Base-by-base conservation (phyloP, 768 basidiomycete species). In the Rubroboletus satanas region DNA sequence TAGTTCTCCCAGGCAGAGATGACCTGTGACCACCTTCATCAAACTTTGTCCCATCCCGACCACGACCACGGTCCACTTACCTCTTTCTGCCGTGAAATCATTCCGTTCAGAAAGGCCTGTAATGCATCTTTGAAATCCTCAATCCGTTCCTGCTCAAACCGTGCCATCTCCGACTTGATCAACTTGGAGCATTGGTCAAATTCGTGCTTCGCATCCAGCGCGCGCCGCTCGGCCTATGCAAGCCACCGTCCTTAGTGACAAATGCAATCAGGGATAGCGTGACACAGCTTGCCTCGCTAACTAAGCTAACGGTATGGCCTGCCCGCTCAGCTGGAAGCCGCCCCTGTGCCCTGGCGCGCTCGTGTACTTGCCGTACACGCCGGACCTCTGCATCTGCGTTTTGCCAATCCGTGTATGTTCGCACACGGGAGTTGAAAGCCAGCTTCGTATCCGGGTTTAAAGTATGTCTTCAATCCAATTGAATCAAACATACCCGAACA, bases 121-220 rank as follows among this genome's bases (percentile, higher is more conserved):
- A 99, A 69, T 3, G 87, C 79, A 42, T 81, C 77, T 71, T 94
- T 95, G 72, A 98, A 97, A 68, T 98, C 96, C 45, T 92, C 89
- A 26, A 98, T 81, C 41, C 95, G 83, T 72, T 97, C 96, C 66
- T 85, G 83, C 73, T 99, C 96, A 66, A 98, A 98, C 41, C 96
- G 78, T 5, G 83, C 84, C 59, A 94, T 83, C 73, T 99, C 97
- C 5, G 82, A 74, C 72, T 98, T 98, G 62, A 93, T 85, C 18
- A 97, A 75, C 60, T 88, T 88, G 18, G 93, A 91, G 12, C 88
- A 87, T 21, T 88, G 82, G 42, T 98, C 95, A 66, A 89, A 99
- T 59, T 97, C 96, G 48, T 83, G 83, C 66, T 88, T 91, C 0
- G 88, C 81, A 45, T 96, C 93, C 42, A 90, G 71, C 5, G 88